Percentiles rank a stretch among this genome's conserved stretches.
These are phyloP conservation scores for Backusella westeae DNA, from an alignment of 192 early-diverging fungal species.

Conservation along the genomic window DNA sequence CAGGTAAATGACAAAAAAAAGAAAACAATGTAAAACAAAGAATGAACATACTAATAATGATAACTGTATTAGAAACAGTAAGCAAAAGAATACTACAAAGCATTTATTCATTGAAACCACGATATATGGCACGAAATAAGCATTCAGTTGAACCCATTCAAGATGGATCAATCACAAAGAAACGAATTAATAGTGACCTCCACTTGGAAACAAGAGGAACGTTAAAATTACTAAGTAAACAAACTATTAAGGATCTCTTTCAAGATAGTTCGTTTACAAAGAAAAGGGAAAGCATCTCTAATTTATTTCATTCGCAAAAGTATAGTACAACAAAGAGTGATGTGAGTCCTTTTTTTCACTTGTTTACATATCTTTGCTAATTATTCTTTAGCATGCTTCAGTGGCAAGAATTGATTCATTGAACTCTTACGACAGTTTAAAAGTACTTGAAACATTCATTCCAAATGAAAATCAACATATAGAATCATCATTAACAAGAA, in stretches of 20 bases:
- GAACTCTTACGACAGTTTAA: neutral
- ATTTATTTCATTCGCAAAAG: slow-evolving; percentile 5
- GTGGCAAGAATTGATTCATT: neutral
- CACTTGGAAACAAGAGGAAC: neutral
- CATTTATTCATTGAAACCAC: slow-evolving; percentile 3
- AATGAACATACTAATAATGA: neutral
- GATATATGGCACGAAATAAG: neutral
- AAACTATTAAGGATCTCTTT: slow-evolving; percentile 8
- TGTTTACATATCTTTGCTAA: neutral
- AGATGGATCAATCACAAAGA: neutral
- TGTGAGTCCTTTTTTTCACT: neutral
- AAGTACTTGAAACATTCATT: neutral
- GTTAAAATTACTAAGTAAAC: neutral
- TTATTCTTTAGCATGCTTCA: neutral
- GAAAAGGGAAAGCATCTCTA: slow-evolving; percentile 3
- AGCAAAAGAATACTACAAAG: slow-evolving; percentile 4
- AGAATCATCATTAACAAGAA: neutral
- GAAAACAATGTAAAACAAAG: neutral
- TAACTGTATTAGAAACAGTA: neutral
- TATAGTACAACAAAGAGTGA: neutral
- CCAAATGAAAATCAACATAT: neutral
- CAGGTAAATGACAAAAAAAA: neutral
- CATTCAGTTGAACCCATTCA: slow-evolving; percentile 6
- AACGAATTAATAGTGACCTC: neutral
- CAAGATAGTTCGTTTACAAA: slow-evolving; percentile 1